Conservation (phyloP, 768 basidiomycete species). For the Trichaptum fuscoviolaceum region DNA sequence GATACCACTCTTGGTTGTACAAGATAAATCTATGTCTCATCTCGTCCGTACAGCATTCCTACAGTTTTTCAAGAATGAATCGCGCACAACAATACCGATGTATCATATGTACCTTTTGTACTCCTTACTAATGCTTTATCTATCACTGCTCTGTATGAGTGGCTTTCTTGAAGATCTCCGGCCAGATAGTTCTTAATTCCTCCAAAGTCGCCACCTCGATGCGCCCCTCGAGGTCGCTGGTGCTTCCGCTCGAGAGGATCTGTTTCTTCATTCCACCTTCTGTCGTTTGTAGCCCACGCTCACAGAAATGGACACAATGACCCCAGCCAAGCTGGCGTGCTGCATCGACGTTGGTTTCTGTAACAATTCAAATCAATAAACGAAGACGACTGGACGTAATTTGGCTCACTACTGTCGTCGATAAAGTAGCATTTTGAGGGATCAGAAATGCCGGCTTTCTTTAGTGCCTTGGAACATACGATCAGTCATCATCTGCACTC, state of each 20-base stretch:
- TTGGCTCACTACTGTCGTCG: slow-evolving; percentile 55
- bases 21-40: background rate
- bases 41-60: background rate
- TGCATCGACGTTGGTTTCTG: slow-evolving; percentile 51
- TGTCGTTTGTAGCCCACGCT: slow-evolving; percentile 54
- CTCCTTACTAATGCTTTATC: background rate
- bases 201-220: slow-evolving; percentile 52
- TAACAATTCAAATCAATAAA: background rate
- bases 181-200: slow-evolving; percentile 67
- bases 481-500: background rate
- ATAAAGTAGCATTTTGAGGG: slow-evolving; percentile 72
- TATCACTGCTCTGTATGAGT: slow-evolving; percentile 39
- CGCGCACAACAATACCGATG: background rate
- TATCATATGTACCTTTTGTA: background rate
- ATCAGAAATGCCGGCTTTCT: slow-evolving; percentile 53
- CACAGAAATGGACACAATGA: slow-evolving; percentile 71
- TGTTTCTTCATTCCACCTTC: slow-evolving; percentile 57
- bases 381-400: background rate
- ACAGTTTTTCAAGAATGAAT: background rate
- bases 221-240: slow-evolving; percentile 34
- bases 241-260: slow-evolving; percentile 35
- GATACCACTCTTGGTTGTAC: slow-evolving; percentile 13
- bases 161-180: slow-evolving; percentile 56
- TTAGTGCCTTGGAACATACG: slow-evolving; percentile 49
- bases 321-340: slow-evolving; percentile 67